These are phyloP conservation scores for Prototheca wickerhamii DNA, from an alignment of 163 green algal species.

Conservation along the genomic window DNA sequence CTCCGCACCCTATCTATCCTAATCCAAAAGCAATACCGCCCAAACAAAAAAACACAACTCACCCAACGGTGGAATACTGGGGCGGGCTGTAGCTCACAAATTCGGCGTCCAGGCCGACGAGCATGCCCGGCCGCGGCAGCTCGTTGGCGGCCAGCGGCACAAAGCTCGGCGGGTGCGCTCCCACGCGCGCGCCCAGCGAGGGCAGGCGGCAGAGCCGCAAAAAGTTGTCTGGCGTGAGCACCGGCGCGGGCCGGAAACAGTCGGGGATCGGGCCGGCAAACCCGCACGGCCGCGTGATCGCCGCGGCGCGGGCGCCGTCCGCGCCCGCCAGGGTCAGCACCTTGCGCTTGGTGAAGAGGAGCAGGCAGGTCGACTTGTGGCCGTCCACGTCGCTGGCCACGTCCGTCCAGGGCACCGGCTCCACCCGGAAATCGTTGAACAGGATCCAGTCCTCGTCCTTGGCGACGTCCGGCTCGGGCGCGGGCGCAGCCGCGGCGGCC, in stretches of 20 bases:
- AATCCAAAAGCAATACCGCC: neutral
- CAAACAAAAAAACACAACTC: neutral
- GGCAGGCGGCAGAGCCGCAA: conserved; percentile 47
- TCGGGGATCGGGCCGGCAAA: conserved; percentile 1
- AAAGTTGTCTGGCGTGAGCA: conserved; percentile 45
- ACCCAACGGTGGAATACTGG: conserved; percentile 44
- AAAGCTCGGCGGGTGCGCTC: conserved; percentile 36
- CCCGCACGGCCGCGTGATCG: neutral
- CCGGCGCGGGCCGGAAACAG: conserved; percentile 19
- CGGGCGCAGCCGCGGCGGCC: too few species aligned
- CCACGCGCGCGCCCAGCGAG: conserved; percentile 25
- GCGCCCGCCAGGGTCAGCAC: neutral
- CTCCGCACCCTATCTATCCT: neutral
- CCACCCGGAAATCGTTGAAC: conserved; percentile 81
- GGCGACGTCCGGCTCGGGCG: too few species aligned
- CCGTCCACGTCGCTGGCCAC: conserved; percentile 46
- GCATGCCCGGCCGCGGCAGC: conserved; percentile 37
- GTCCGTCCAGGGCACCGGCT: conserved; percentile 32
- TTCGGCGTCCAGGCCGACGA: conserved; percentile 88
- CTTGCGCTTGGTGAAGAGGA: conserved; percentile 64
- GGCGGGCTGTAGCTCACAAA: conserved; percentile 76
- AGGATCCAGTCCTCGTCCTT: conserved; percentile 51
- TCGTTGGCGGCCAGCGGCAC: conserved; percentile 48
- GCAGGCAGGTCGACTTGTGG: conserved; percentile 70
- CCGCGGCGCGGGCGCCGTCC: neutral